Percentiles rank a stretch among this genome's conserved stretches.
Evolutionary conservation across 371 early-diverging fungal species (phyloP).

Genomic region (Mortierella sp.): DNA sequence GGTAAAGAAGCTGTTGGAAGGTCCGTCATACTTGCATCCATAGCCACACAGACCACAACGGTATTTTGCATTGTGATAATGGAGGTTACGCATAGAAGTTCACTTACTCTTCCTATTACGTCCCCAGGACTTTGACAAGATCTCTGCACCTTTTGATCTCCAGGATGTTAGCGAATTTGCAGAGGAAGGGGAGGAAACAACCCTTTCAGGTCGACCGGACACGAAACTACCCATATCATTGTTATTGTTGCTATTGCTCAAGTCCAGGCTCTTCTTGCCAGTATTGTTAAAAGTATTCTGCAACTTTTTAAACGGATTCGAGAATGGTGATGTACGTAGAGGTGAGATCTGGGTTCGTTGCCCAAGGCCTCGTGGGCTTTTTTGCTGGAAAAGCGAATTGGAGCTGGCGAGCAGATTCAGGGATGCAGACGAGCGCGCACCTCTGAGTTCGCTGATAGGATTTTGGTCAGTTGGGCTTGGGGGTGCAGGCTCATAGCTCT

Average conservation of each 20-base stretch:
- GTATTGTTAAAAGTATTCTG: slow-evolving; percentile 29
- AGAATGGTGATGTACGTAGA: slow-evolving; percentile 29
- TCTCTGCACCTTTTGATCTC: slow-evolving; percentile 50
- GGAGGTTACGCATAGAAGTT: background rate
- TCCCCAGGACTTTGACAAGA: slow-evolving; percentile 44
- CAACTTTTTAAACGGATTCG: slow-evolving; percentile 46
- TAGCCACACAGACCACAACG: background rate
- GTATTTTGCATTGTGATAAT: background rate
- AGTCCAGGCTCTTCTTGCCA: slow-evolving; percentile 18
- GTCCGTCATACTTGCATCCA: background rate
- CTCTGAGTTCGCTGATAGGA: slow-evolving; percentile 9
- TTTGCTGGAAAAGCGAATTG: slow-evolving; percentile 1
- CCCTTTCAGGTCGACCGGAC: slow-evolving; percentile 4
- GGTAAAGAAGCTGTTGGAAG: background rate
- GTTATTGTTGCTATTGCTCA: slow-evolving; percentile 11
- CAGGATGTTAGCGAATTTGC: slow-evolving; percentile 47
- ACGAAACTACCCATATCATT: background rate
- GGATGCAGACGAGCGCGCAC: slow-evolving; percentile 25
- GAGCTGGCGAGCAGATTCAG: slow-evolving; percentile 26
- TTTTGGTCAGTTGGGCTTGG: slow-evolving; percentile 11
- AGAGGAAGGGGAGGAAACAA: slow-evolving; percentile 34
- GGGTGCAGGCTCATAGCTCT: slow-evolving; percentile 40
- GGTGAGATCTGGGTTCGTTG: slow-evolving; percentile 10
- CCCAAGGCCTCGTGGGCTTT: slow-evolving; percentile 10
- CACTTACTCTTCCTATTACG: slow-evolving; percentile 49